These are phyloP conservation scores for Heterococcus sp. DNA, from an alignment of 108 stramenopile genomes.

Conservation along the genomic window DNA sequence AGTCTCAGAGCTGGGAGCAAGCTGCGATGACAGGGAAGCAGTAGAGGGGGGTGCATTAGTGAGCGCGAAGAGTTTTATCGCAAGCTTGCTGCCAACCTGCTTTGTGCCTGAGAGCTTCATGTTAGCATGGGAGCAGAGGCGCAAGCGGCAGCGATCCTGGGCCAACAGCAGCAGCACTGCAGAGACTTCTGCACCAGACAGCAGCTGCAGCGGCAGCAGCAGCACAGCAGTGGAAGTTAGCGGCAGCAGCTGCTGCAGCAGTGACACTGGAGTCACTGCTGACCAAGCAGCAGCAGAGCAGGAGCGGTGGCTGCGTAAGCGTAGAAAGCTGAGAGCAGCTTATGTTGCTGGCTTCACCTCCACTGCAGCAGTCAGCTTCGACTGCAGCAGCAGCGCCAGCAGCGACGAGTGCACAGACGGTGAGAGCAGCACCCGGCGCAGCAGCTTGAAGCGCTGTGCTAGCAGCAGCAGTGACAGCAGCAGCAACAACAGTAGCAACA, in stretches of 20 bases:
- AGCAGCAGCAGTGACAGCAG: neutral
- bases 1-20: slow-evolving; percentile 16
- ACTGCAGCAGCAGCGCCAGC: neutral
- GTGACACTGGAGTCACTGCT: neutral
- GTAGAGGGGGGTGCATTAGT: neutral
- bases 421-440: no score
- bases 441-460: no score
- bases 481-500: neutral
- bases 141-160: neutral
- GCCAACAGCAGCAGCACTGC: no score
- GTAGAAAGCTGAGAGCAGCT: neutral
- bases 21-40: neutral
- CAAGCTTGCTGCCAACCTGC: neutral
- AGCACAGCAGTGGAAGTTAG: neutral
- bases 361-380: no score
- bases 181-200: neutral
- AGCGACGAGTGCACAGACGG: no score
- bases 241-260: neutral
- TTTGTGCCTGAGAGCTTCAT: neutral
- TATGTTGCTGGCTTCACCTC: no score
- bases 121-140: neutral
- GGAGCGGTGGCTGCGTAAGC: neutral
- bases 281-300: neutral
- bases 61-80: neutral
- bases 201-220: slow-evolving; percentile 2